Conservation (phyloP, 1,284 basidiomycete genomes). For the Trametes polyzona region DNA sequence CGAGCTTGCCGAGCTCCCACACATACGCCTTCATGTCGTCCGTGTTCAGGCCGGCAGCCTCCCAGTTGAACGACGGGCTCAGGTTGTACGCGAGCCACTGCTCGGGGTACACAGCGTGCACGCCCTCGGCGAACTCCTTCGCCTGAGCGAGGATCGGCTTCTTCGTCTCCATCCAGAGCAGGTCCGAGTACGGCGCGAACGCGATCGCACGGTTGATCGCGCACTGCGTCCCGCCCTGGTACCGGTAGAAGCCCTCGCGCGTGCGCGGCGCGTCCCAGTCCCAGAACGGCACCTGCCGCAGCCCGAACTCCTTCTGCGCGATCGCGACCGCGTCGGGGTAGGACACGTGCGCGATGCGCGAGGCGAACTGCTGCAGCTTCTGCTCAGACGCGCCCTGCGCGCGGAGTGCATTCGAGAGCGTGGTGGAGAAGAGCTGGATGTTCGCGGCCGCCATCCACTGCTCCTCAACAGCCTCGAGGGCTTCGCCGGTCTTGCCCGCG, state of each 20-base stretch:
- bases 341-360: conserved; percentile 67
- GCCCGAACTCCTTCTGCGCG: conserved; percentile 81
- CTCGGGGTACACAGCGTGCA: conserved; percentile 79
- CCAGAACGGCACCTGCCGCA: conserved; percentile 79
- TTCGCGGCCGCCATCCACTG: conserved; percentile 81
- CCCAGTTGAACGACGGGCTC: conserved; percentile 92
- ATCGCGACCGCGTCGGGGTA: conserved; percentile 74
- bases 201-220: conserved; percentile 92
- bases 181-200: conserved; percentile 92
- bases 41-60: conserved; percentile 86
- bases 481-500: conserved; percentile 78
- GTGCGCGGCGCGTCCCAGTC: conserved; percentile 95
- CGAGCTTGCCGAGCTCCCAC: conserved; percentile 92
- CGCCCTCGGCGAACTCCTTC: conserved; percentile 89
- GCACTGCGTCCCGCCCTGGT: conserved; percentile 95
- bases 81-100: conserved; percentile 97
- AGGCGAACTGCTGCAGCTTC: conserved; percentile 60
- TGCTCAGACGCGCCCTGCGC: conserved; percentile 59
- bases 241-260: conserved; percentile 95
- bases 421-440: conserved; percentile 79
- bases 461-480: conserved; percentile 88
- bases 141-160: conserved; percentile 95
- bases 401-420: conserved; percentile 74
- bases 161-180: conserved; percentile 99
- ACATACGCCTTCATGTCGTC: conserved; percentile 90